Evolutionary conservation across 2,329 filamentous ascomycete genomes (phyloP).

Genomic region (Pezicula neosporulosa): DNA sequence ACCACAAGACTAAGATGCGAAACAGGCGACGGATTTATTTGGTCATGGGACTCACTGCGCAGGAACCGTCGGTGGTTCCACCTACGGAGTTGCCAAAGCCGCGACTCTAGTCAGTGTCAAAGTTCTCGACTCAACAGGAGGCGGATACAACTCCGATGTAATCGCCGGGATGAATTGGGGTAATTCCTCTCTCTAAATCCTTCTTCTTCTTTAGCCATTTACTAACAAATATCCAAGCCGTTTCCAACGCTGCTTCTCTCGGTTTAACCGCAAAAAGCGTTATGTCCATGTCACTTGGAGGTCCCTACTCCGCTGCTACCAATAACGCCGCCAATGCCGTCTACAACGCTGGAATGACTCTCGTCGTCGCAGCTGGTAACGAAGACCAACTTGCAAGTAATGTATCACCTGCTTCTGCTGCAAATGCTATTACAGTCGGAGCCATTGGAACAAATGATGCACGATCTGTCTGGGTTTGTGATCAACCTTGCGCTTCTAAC

Average conservation of each 20-base stretch:
- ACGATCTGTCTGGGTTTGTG: constrained; percentile 30
- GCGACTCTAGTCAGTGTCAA: constrained; percentile 29
- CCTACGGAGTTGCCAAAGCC: constrained; percentile 33
- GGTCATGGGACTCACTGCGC: constrained; percentile 37
- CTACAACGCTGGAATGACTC: constrained; percentile 40
- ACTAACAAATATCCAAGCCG: constrained; percentile 6
- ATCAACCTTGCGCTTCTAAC: constrained; percentile 32
- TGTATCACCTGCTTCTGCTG: constrained; percentile 43
- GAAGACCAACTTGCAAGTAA: constrained; percentile 31
- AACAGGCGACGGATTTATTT: constrained; percentile 23
- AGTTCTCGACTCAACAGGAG: constrained; percentile 20
- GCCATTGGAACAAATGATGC: constrained; percentile 35
- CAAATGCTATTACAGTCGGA: constrained; percentile 46
- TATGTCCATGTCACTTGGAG: constrained; percentile 52
- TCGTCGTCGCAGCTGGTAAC: constrained; percentile 51
- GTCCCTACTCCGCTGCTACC: constrained; percentile 36
- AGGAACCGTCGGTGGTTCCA: constrained; percentile 30
- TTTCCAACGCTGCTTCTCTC: constrained; percentile 15
- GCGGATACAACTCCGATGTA: constrained; percentile 23
- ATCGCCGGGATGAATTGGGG: constrained; percentile 26
- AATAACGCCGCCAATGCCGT: constrained; percentile 45
- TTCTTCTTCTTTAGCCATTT: not conserved
- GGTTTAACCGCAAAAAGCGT: constrained; percentile 39
- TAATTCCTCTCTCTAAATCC: not conserved
- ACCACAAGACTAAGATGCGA: not conserved